These are phyloP conservation scores for cucumber (Cucumis sativus) DNA, from an alignment of 306 rosid species.

Conservation along the genomic window DNA sequence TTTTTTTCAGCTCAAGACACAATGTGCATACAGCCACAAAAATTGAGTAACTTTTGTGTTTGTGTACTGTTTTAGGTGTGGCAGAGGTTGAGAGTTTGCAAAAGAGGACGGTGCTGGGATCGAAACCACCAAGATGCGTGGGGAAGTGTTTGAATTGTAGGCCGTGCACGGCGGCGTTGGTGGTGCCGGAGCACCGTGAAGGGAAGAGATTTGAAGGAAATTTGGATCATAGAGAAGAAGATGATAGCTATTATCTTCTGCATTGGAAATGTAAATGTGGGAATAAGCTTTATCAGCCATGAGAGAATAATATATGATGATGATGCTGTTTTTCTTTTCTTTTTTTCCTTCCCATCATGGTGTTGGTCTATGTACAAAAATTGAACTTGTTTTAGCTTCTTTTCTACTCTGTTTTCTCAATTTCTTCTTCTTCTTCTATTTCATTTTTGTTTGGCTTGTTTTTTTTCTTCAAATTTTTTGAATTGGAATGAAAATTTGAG, in stretches of 20 bases:
- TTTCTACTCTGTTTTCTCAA: neutral
- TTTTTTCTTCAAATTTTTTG: neutral
- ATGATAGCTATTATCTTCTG: constrained; percentile 57
- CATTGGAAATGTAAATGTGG: constrained; percentile 92
- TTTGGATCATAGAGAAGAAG: constrained; percentile 29
- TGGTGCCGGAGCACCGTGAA: constrained; percentile 42
- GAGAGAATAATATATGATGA: constrained; percentile 3
- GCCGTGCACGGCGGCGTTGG: constrained; percentile 72
- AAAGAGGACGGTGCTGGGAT: constrained; percentile 45
- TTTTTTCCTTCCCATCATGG: neutral
- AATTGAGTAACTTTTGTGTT: neutral
- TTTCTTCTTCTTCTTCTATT: neutral
- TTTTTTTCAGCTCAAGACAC: neutral
- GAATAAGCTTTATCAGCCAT: constrained; percentile 56
- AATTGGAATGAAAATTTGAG: neutral
- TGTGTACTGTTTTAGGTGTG: neutral
- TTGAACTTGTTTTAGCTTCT: neutral
- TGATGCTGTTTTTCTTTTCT: neutral
- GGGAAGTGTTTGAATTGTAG: constrained; percentile 73
- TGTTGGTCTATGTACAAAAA: neutral
- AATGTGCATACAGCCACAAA: neutral
- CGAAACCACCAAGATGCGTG: constrained; percentile 70
- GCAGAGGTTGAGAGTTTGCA: neutral
- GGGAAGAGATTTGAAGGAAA: constrained; percentile 9
- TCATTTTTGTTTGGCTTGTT: neutral